These are phyloP conservation scores for Phoma sp. DNA, from an alignment of 2,329 filamentous ascomycete species.

Conservation along the genomic window DNA sequence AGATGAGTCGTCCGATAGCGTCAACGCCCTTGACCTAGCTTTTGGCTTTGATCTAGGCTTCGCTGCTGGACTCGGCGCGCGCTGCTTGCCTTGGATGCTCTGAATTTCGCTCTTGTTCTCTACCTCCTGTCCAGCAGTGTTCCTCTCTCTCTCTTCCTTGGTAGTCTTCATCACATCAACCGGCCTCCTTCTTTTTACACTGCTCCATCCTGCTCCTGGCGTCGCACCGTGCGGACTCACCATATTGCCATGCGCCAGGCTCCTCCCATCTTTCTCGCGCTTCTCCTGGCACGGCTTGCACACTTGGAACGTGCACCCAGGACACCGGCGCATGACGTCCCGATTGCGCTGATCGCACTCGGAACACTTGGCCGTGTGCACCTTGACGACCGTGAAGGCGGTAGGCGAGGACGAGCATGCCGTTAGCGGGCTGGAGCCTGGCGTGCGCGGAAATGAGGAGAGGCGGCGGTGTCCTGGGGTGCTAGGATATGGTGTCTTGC, in stretches of 20 bases:
- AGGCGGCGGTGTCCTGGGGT: slow-evolving; percentile 7
- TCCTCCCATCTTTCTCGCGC: slow-evolving; percentile 15
- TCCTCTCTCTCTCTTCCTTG: background rate
- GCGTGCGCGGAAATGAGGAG: slow-evolving; percentile 12
- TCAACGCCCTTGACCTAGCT: background rate
- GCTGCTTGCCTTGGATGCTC: background rate
- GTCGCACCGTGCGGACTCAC: slow-evolving; percentile 7
- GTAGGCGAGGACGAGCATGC: slow-evolving; percentile 28
- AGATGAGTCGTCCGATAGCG: slow-evolving; percentile 4
- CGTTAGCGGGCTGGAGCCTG: slow-evolving; percentile 6
- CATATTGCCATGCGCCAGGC: slow-evolving; percentile 35
- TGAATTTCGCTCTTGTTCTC: background rate
- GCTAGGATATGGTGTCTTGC: slow-evolving; percentile 5
- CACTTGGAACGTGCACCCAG: slow-evolving; percentile 44
- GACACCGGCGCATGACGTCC: slow-evolving; percentile 41
- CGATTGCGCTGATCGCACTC: slow-evolving; percentile 44
- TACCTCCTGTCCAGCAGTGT: background rate
- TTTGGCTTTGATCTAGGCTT: background rate
- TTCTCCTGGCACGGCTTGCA: slow-evolving; percentile 37
- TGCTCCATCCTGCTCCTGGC: background rate
- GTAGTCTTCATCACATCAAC: background rate
- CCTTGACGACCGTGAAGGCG: slow-evolving; percentile 29
- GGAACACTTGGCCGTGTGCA: slow-evolving; percentile 49
- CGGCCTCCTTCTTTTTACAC: slow-evolving; percentile 8
- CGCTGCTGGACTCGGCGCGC: background rate